Evolutionary conservation across 2,329 filamentous ascomycete genomes (phyloP).

Genomic region (Periconia macrospinosa): DNA sequence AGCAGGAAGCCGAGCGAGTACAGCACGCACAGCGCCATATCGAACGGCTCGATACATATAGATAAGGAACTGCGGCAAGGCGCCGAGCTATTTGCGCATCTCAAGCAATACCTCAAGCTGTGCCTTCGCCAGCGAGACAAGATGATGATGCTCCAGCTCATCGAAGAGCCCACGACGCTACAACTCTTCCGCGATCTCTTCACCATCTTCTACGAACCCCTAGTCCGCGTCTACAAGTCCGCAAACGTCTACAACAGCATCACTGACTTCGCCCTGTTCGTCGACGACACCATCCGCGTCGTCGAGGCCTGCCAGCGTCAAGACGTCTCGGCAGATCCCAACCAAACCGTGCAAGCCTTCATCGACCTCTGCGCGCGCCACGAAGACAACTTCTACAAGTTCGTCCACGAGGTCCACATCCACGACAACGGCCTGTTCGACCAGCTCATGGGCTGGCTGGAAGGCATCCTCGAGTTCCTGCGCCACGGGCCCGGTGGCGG

Average conservation of each 20-base stretch:
- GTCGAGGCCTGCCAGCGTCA: conserved; percentile 68
- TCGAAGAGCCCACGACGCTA: conserved; percentile 97
- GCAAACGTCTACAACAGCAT: conserved; percentile 98
- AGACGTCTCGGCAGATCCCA: conserved; percentile 92
- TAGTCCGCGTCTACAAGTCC: conserved; percentile 96
- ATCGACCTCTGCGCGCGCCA: conserved; percentile 95
- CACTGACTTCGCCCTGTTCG: conserved; percentile 91
- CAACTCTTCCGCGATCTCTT: conserved; percentile 94
- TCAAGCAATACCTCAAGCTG: conserved; percentile 93
- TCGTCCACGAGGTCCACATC: conserved; percentile 95
- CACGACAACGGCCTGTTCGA: conserved; percentile 97
- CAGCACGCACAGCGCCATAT: conserved; percentile 30
- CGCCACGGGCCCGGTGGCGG: conserved; percentile 77
- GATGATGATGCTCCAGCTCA: conserved; percentile 92
- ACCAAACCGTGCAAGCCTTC: conserved; percentile 96
- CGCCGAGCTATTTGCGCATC: conserved; percentile 87
- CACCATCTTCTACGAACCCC: conserved; percentile 97
- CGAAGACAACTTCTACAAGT: conserved; percentile 98
- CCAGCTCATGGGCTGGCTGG: conserved; percentile 95
- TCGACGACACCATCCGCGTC: conserved; percentile 88
- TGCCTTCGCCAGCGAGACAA: conserved; percentile 92
- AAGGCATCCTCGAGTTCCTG: conserved; percentile 91
- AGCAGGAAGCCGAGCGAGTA: conserved; percentile 38
- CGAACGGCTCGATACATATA: conserved; percentile 47
- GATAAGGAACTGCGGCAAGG: conserved; percentile 88